Evolutionary conservation across 441 rosid genomes (phyloP).

Genomic region (Codiaeum variegatum): DNA sequence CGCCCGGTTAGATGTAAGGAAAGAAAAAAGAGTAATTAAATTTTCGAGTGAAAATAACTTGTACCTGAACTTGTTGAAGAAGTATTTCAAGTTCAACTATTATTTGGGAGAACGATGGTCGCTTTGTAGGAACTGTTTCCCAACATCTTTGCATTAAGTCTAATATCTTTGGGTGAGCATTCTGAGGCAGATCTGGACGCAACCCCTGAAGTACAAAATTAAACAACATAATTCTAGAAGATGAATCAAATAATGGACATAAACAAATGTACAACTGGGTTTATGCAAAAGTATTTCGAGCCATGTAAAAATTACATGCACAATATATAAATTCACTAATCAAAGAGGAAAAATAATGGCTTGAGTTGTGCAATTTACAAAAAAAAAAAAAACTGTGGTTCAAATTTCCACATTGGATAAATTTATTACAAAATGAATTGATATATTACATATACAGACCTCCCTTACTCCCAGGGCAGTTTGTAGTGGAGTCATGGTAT

Average conservation of each 20-base stretch:
- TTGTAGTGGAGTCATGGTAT: conserved; percentile 58
- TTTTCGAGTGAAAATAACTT: not conserved
- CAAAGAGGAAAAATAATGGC: not conserved
- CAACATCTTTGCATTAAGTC: conserved; percentile 72
- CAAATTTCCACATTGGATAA: not conserved
- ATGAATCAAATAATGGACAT: not conserved
- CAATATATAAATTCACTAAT: not conserved
- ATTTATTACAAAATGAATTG: not conserved
- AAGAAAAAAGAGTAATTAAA: not conserved
- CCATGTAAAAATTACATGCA: not conserved
- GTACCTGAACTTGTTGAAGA: conserved; percentile 47
- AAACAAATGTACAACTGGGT: not conserved
- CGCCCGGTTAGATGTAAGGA: conserved; percentile 17
- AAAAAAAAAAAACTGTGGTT: not conserved
- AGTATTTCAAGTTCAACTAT: conserved; percentile 47
- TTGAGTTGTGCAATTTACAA: not conserved
- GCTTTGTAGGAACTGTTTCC: conserved; percentile 47
- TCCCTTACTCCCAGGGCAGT: conserved; percentile 72
- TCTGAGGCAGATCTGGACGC: conserved; percentile 59
- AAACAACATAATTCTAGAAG: not conserved
- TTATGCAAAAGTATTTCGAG: not conserved
- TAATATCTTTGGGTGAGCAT: conserved; percentile 46
- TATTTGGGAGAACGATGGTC: conserved; percentile 60
- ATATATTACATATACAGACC: conserved; percentile 28
- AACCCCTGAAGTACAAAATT: conserved; percentile 41